Evolutionary conservation across 108 stramenopile genomes (phyloP).

Genomic region (Pseudonitzschia delicatissima): DNA sequence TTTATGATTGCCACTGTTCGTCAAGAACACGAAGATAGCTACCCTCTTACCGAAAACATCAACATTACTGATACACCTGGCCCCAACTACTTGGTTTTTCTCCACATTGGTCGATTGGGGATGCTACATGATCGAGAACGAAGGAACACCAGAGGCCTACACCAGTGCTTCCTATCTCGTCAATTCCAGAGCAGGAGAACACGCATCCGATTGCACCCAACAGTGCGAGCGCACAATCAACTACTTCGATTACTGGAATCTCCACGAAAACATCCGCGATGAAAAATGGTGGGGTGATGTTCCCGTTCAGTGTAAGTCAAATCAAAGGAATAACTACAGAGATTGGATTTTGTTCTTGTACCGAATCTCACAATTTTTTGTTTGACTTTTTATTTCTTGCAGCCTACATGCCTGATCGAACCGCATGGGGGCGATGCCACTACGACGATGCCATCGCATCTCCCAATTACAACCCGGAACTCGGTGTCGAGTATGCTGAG

Average conservation of each 20-base stretch:
- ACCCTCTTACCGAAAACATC: neutral
- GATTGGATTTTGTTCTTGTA: neutral
- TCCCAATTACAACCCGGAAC: neutral
- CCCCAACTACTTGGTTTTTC: neutral
- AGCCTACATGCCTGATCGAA: neutral
- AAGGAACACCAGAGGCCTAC: neutral
- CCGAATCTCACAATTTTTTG: too few relatives aligned
- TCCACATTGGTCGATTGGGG: constrained; percentile 1
- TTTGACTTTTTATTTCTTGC: neutral
- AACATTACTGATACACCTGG: neutral
- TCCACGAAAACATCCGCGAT: neutral
- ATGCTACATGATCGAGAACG: neutral
- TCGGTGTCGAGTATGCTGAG: neutral
- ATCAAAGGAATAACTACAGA: neutral
- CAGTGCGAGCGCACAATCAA: neutral
- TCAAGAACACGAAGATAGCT: neutral
- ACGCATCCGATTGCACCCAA: neutral
- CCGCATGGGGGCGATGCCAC: neutral
- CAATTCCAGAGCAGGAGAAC: neutral
- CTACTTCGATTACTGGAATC: neutral
- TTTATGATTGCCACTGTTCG: constrained; percentile 1
- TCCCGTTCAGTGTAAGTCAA: neutral
- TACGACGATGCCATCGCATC: neutral
- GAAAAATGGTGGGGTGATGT: neutral
- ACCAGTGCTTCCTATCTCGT: neutral